A percentile compares a stretch with the other conserved stretches of the same genome.
These are phyloP conservation scores for Coniosporium tulheliwenetii DNA, from an alignment of 2,329 filamentous ascomycete species.

Conservation along the genomic window DNA sequence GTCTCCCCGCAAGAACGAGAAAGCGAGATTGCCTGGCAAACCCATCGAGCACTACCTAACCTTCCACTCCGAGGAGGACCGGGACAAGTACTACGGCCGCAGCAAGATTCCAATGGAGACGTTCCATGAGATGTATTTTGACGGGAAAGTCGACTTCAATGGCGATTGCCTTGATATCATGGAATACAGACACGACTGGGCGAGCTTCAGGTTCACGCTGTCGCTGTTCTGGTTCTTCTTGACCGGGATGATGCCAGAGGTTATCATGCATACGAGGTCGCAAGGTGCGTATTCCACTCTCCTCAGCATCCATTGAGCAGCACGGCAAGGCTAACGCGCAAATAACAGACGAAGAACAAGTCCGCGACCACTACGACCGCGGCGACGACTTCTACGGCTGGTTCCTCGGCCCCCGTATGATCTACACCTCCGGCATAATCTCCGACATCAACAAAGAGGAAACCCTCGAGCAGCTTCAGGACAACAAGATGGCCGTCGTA, in stretches of 20 bases:
- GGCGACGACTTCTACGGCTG: conserved; percentile 97
- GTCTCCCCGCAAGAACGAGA: conserved; percentile 83
- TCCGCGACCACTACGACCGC: conserved; percentile 92
- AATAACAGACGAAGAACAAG: conserved; percentile 76
- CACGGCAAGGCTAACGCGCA: background rate
- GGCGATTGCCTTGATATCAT: conserved; percentile 77
- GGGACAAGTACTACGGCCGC: conserved; percentile 55
- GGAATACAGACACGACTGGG: conserved; percentile 96
- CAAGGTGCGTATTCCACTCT: conserved; percentile 42
- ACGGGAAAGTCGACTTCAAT: conserved; percentile 88
- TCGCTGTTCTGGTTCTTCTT: conserved; percentile 79
- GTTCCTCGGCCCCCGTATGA: conserved; percentile 97
- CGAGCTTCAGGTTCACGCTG: conserved; percentile 80
- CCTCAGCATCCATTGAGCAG: background rate
- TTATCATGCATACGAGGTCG: conserved; percentile 81
- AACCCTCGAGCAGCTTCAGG: conserved; percentile 84
- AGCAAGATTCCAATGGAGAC: conserved; percentile 82
- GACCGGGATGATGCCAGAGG: conserved; percentile 72
- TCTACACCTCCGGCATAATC: conserved; percentile 94
- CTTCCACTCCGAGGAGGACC: conserved; percentile 50
- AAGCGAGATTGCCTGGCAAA: conserved; percentile 70
- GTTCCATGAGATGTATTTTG: conserved; percentile 97
- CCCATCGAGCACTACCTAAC: conserved; percentile 82
- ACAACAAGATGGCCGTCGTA: conserved; percentile 90
- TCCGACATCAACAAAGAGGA: conserved; percentile 78